Percentiles rank a stretch among this genome's conserved stretches.
Evolutionary conservation across 495 filamentous ascomycete species (phyloP).

Genomic region (Aspergillus steynii): DNA sequence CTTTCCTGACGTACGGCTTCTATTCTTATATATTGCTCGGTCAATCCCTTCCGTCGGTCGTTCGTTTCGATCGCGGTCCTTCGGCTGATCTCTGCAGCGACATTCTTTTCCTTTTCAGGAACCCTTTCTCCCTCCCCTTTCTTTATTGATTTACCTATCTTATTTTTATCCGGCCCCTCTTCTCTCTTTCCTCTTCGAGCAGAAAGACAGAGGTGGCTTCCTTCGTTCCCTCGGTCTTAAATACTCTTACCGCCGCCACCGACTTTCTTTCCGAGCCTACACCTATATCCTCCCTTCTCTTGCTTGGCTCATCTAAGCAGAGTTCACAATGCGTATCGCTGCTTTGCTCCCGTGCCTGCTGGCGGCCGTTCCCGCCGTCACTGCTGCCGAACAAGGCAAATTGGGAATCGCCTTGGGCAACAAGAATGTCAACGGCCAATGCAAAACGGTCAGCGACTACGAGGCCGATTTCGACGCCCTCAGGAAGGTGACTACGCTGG

Average conservation of each 20-base stretch:
- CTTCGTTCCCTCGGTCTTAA: conserved; percentile 6
- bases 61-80: background rate
- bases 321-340: conserved; percentile 46
- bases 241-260: background rate
- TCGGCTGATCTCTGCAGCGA: background rate
- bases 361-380: conserved; percentile 42
- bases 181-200: conserved; percentile 1
- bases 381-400: conserved; percentile 42
- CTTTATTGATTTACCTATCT: conserved; percentile 3
- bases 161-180: conserved; percentile 8
- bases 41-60: conserved; percentile 5
- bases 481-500: conserved; percentile 54
- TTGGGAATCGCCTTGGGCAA: conserved; percentile 53
- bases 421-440: conserved; percentile 54
- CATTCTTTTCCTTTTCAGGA: conserved; percentile 5
- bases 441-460: conserved; percentile 67
- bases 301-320: background rate
- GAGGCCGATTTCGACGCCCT: conserved; percentile 65
- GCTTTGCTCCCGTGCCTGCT: conserved; percentile 38
- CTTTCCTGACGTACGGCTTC: conserved; percentile 17
- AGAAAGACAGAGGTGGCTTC: conserved; percentile 6
- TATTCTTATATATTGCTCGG: conserved; percentile 9
- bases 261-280: background rate
- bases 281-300: background rate
- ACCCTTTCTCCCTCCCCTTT: background rate